Conservation (phyloP, 116 monocot genomes). For the Posidonia oceanica region DNA sequence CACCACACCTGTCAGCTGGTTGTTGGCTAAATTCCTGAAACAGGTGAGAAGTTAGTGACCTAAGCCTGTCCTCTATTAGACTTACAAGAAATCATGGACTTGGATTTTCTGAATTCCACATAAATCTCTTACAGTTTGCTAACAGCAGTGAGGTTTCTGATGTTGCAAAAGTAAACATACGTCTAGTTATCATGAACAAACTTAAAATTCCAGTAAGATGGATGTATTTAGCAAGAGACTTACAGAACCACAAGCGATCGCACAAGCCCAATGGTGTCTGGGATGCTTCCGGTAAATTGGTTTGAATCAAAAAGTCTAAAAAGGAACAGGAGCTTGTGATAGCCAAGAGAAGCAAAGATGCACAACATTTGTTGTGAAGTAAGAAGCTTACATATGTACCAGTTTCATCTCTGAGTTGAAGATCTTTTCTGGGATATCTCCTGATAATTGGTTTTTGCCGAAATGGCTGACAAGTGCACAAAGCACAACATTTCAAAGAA, state of each 20-base stretch:
- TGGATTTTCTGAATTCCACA: background rate
- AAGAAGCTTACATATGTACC: slow-evolving; percentile 66
- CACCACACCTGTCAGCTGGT: too few relatives aligned
- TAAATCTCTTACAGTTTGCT: slow-evolving; percentile 41
- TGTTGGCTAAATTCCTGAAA: slow-evolving; percentile 58
- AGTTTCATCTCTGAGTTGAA: slow-evolving; percentile 66
- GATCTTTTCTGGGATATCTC: slow-evolving; percentile 47
- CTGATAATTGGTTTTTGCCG: slow-evolving; percentile 76
- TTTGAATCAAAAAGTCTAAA: slow-evolving; percentile 66
- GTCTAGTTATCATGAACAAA: background rate
- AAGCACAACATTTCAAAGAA: background rate
- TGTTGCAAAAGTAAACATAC: slow-evolving; percentile 12
- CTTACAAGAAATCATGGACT: background rate
- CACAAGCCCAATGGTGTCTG: slow-evolving; percentile 41
- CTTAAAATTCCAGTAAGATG: background rate
- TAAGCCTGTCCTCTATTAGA: background rate
- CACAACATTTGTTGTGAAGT: background rate
- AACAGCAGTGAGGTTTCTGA: slow-evolving; percentile 49
- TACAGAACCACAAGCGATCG: slow-evolving; percentile 46
- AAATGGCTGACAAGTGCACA: slow-evolving; percentile 52
- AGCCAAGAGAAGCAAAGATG: background rate
- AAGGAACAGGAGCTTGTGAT: background rate
- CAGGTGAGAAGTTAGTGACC: background rate
- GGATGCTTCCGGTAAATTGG: slow-evolving; percentile 47
- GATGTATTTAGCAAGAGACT: slow-evolving; percentile 14